A percentile compares a stretch with the other conserved stretches of the same genome.
Evolutionary conservation across 192 early-diverging fungal genomes (phyloP).

Genomic region (Backusella liffmaniae): DNA sequence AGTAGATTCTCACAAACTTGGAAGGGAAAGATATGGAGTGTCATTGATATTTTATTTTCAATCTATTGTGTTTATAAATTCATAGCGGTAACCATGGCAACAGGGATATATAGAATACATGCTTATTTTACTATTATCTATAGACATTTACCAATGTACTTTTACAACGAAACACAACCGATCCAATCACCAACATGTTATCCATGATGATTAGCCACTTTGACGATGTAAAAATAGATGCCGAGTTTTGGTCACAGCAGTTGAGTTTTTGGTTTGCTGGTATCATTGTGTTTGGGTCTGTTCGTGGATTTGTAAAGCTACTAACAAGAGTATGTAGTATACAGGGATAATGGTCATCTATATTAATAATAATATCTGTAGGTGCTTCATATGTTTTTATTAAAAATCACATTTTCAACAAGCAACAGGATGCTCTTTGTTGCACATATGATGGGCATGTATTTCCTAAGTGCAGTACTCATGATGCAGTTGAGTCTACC

Average conservation of each 20-base stretch:
- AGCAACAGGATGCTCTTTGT: conserved; percentile 77
- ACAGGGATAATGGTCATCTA: too few species aligned
- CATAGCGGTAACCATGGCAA: conserved; percentile 52
- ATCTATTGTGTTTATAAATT: conserved; percentile 91
- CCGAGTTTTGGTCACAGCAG: conserved; percentile 87
- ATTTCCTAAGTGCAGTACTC: conserved; percentile 87
- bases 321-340: conserved; percentile 56
- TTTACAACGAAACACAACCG: conserved; percentile 71
- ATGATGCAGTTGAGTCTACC: conserved; percentile 92
- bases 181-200: conserved; percentile 82
- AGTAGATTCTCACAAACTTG: conserved; percentile 18
- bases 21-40: conserved; percentile 73
- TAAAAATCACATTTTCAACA: conserved; percentile 58
- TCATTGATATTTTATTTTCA: conserved; percentile 85
- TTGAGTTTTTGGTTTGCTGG: conserved; percentile 91
- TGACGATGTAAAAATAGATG: conserved; percentile 63
- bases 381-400: conserved; percentile 69
- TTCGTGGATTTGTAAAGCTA: conserved; percentile 84
- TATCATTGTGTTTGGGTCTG: conserved; percentile 84
- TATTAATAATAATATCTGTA: conserved; percentile 23
- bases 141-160: conserved; percentile 78
- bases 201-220: conserved; percentile 68
- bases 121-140: background rate
- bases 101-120: background rate
- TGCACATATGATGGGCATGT: conserved; percentile 90